These are phyloP conservation scores for Populus tremula DNA, from an alignment of 345 rosid genomes.

Conservation along the genomic window DNA sequence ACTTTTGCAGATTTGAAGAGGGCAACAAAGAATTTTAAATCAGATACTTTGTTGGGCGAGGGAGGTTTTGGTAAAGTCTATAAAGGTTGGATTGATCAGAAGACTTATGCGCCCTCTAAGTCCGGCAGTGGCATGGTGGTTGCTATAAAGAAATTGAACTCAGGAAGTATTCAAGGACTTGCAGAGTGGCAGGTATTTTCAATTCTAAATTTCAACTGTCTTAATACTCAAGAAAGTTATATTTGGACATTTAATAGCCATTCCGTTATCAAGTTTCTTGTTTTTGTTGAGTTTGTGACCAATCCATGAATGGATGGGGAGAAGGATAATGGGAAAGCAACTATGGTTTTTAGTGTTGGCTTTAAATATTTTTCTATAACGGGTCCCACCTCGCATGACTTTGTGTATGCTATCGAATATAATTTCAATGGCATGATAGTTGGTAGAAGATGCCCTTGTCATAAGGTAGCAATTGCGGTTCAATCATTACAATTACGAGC, in stretches of 20 bases:
- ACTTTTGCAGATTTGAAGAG: slow-evolving; percentile 55
- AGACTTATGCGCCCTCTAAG: slow-evolving; percentile 55
- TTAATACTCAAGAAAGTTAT: not conserved
- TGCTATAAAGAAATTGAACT: slow-evolving; percentile 74
- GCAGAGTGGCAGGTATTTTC: slow-evolving; percentile 72
- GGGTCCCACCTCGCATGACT: slow-evolving; percentile 18
- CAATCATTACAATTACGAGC: not conserved
- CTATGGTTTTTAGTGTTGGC: not conserved
- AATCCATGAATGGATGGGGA: not conserved
- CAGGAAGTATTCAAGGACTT: slow-evolving; percentile 66
- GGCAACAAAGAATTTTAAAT: slow-evolving; percentile 59
- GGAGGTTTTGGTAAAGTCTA: slow-evolving; percentile 84
- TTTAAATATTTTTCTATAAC: not conserved
- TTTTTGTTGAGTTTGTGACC: slow-evolving; percentile 5
- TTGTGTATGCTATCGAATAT: slow-evolving; percentile 1
- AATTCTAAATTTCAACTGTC: not conserved
- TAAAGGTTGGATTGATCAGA: slow-evolving; percentile 78
- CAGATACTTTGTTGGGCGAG: slow-evolving; percentile 67
- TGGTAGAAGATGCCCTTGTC: not conserved
- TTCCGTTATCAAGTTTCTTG: not conserved
- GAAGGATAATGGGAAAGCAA: not conserved
- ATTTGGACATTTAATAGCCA: not conserved
- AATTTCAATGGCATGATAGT: not conserved
- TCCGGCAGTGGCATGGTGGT: slow-evolving; percentile 55
- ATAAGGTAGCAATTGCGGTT: not conserved